Conservation (phyloP, 2,329 filamentous ascomycete species). For the Paecilomyces variotii region DNA sequence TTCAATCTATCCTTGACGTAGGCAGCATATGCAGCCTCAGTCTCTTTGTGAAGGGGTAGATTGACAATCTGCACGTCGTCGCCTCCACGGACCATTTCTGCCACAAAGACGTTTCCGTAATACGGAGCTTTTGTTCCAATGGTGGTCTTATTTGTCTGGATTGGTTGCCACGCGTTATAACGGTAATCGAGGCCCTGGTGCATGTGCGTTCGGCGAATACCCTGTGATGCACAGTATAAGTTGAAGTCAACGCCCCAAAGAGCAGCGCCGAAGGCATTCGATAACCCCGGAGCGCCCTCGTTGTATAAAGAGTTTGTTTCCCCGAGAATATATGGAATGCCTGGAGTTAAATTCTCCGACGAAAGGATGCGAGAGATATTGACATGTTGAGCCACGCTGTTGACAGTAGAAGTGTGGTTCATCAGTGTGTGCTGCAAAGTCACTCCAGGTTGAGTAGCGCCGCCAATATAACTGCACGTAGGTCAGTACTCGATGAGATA, state of each 20-base stretch:
- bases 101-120: conserved; percentile 54
- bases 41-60: conserved; percentile 34
- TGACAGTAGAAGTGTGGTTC: conserved; percentile 51
- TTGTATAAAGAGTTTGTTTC: conserved; percentile 58
- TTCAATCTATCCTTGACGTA: conserved; percentile 40
- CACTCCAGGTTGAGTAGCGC: conserved; percentile 51
- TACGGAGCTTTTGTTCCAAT: conserved; percentile 56
- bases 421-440: conserved; percentile 56
- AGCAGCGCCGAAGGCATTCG: conserved; percentile 57
- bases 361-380: conserved; percentile 40
- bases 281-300: conserved; percentile 53
- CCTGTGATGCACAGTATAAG: conserved; percentile 48
- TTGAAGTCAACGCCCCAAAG: conserved; percentile 59
- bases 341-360: conserved; percentile 15
- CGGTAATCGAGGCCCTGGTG: conserved; percentile 58
- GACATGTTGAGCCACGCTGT: conserved; percentile 43
- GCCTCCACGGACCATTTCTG: conserved; percentile 43
- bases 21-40: conserved; percentile 49
- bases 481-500: neutral
- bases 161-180: conserved; percentile 54
- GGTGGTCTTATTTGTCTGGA: conserved; percentile 42
- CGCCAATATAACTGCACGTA: conserved; percentile 50
- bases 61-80: conserved; percentile 42
- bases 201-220: conserved; percentile 54
- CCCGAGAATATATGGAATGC: conserved; percentile 49